Base-by-base conservation (phyloP, 306 rosid genomes). In the Carpinus viminea region DNA sequence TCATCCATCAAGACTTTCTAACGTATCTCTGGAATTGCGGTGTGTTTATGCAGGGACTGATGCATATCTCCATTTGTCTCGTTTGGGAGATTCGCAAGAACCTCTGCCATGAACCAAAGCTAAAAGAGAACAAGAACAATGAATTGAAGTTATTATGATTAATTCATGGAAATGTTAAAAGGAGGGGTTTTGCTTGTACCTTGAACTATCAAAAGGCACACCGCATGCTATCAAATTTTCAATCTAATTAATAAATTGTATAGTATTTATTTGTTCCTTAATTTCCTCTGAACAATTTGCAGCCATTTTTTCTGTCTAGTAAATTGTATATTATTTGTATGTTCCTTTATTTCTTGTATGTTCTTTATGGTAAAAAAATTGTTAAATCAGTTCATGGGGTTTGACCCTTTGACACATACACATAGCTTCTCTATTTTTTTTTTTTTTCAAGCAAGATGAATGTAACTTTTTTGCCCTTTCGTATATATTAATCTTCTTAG, bases 21-120 rank as follows among this genome's bases (percentile, higher is more conserved):
- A 79, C 72, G 12, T 28, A 46, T 2, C 65, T 74, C 38, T 65
- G 52, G 74, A 65, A 75, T 41, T 66, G 28, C 62, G 26, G 4
- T 71, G 18, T 68, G 73, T 65, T n/a, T 79, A 74, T 43, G 36
- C 87, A 93, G 98, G 97, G 38, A 94, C 97, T 6, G 97, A 94
- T 83, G 98, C 97, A 51, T 94, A 90, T 85, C 98, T 94, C 62
- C 98, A 91, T 79, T 74, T 94, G 74, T 94, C 98, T 65, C 97
- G 97, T 71, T 78, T 92, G 83, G 97, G 97, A 83, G 96, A 92
- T 88, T 94, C 97, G 26, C 93, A 94, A 79, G 97, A 94, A 59
- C 97, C 98, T 54, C 76, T 94, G 83, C 85, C 96, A 17, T 94
- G 86, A 90, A 70, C 69, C 28, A 21, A 15, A 18, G 52, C 55